Evolutionary conservation across 2,329 filamentous ascomycete species (phyloP).

Genomic region (Byssothecium circinans): DNA sequence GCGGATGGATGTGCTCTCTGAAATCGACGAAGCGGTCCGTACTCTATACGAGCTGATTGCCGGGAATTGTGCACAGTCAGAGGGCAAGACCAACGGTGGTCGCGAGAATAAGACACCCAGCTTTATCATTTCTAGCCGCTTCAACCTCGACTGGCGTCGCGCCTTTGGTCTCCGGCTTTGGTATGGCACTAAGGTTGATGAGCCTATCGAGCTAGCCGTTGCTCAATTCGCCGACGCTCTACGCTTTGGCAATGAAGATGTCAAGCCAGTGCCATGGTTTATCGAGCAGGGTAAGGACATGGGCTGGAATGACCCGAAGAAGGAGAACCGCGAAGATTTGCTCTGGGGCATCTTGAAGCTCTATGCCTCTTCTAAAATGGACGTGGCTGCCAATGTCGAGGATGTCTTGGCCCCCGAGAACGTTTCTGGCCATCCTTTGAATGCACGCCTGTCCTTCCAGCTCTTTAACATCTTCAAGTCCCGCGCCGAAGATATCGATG

Average conservation of each 20-base stretch:
- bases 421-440: conserved; percentile 72
- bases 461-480: conserved; percentile 62
- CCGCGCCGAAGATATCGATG: conserved; percentile 28
- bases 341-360: conserved; percentile 86
- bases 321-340: conserved; percentile 69
- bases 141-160: conserved; percentile 89
- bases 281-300: conserved; percentile 60
- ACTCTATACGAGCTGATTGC: conserved; percentile 87
- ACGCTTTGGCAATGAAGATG: conserved; percentile 66
- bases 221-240: conserved; percentile 74
- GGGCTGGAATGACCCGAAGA: conserved; percentile 63
- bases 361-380: conserved; percentile 63
- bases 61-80: conserved; percentile 81
- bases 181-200: conserved; percentile 73
- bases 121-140: conserved; percentile 81
- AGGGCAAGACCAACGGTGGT: conserved; percentile 72
- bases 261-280: conserved; percentile 73
- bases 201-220: conserved; percentile 73
- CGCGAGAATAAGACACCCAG: conserved; percentile 78
- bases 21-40: conserved; percentile 81
- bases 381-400: conserved; percentile 57
- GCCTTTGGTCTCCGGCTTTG: conserved; percentile 89
- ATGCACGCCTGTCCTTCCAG: conserved; percentile 81
- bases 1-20: conserved; percentile 77
- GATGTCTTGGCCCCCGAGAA: conserved; percentile 75